Evolutionary conservation across 208 protist genomes (phyloP).

Genomic region (Borovskyia barvae): DNA sequence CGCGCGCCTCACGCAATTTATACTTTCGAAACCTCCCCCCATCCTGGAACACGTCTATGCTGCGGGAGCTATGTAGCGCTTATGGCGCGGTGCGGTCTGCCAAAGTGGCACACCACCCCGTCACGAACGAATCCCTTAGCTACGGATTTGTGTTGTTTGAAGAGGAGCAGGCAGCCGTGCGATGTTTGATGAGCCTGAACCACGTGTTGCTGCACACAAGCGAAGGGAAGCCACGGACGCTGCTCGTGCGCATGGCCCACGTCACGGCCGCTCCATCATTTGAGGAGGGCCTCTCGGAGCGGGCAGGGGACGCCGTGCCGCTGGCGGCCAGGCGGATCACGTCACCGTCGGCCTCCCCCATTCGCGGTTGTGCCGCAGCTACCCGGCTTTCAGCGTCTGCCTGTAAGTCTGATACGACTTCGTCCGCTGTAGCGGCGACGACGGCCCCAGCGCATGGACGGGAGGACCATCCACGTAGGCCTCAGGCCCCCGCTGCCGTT

Average conservation of each 20-base stretch:
- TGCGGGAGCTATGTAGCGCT: slow-evolving; percentile 45
- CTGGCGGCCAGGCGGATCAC: too few relatives aligned
- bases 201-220: slow-evolving; percentile 9
- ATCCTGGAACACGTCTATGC: slow-evolving; percentile 68
- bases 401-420: too few relatives aligned
- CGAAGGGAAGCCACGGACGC: slow-evolving; percentile 14
- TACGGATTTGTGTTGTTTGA: slow-evolving; percentile 83
- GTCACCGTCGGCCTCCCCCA: too few relatives aligned
- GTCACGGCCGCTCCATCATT: slow-evolving; percentile 15
- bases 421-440: too few relatives aligned
- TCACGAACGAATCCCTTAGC: slow-evolving; percentile 43
- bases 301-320: too few relatives aligned
- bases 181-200: slow-evolving; percentile 34
- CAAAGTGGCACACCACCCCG: slow-evolving; percentile 52
- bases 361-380: too few relatives aligned
- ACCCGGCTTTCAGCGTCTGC: too few relatives aligned
- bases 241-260: slow-evolving; percentile 25
- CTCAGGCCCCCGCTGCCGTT: too few relatives aligned
- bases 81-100: slow-evolving; percentile 58
- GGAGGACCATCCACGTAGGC: too few relatives aligned
- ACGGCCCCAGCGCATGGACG: too few relatives aligned
- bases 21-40: slow-evolving; percentile 59
- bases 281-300: too few relatives aligned
- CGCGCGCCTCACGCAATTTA: slow-evolving; percentile 34
- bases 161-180: slow-evolving; percentile 25